Conservation (phyloP, 2,329 filamentous ascomycete genomes). For the Diplodia mutila region DNA sequence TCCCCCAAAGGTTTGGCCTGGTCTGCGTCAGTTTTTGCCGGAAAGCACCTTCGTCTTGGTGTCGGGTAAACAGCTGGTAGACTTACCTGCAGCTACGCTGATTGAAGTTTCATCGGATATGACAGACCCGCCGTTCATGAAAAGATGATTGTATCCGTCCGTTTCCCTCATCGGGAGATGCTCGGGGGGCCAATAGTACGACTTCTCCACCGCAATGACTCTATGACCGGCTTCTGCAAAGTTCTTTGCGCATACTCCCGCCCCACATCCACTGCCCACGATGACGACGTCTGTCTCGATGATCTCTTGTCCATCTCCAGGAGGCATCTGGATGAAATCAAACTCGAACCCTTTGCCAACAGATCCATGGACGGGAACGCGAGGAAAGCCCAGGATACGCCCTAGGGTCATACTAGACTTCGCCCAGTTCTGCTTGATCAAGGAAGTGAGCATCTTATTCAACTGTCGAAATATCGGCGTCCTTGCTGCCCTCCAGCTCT, state of each 20-base stretch:
- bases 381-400: conserved; percentile 61
- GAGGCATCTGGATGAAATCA: conserved; percentile 63
- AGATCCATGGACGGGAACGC: conserved; percentile 59
- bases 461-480: conserved; percentile 60
- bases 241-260: conserved; percentile 78
- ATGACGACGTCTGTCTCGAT: conserved; percentile 82
- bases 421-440: conserved; percentile 61
- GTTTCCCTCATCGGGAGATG: conserved; percentile 75
- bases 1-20: conserved; percentile 78
- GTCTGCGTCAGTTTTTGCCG: not conserved
- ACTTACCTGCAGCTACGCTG: conserved; percentile 57
- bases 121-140: conserved; percentile 67
- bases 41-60: not conserved
- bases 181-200: conserved; percentile 72
- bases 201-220: conserved; percentile 82
- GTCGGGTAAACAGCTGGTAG: no score
- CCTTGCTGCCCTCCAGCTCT: conserved; percentile 64
- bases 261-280: conserved; percentile 85
- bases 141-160: conserved; percentile 66
- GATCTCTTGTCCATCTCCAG: conserved; percentile 57
- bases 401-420: conserved; percentile 61
- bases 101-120: conserved; percentile 57
- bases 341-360: conserved; percentile 60
- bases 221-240: conserved; percentile 74
- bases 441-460: conserved; percentile 58